A percentile compares a stretch with the other conserved stretches of the same genome.
These are phyloP conservation scores for Phaeolepiota aurea DNA, from an alignment of 768 basidiomycete species.

Conservation along the genomic window DNA sequence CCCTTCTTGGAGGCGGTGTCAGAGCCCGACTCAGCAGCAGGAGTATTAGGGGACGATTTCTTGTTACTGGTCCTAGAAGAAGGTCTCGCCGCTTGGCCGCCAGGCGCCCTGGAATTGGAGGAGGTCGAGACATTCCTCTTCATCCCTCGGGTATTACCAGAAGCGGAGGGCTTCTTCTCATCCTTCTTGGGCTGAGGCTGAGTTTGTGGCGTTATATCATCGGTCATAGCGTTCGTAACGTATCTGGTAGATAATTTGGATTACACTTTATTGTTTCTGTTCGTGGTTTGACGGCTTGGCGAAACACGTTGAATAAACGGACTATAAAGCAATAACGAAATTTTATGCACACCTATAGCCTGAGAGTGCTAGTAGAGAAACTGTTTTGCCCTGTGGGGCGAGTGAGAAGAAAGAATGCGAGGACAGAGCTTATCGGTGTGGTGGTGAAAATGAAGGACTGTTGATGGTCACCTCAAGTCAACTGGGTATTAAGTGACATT, in stretches of 20 bases:
- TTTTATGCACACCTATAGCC: constrained; percentile 30
- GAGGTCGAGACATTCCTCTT: constrained; percentile 53
- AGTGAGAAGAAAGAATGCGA: constrained; percentile 62
- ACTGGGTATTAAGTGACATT: neutral
- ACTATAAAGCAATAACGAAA: neutral
- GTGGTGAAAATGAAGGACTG: constrained; percentile 40
- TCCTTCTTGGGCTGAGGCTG: constrained; percentile 58
- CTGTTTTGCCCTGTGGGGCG: constrained; percentile 88
- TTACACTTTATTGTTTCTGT: constrained; percentile 45
- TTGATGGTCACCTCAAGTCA: constrained; percentile 25
- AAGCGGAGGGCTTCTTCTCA: constrained; percentile 55
- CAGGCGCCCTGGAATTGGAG: constrained; percentile 29
- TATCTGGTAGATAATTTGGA: constrained; percentile 30
- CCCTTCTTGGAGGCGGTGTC: constrained; percentile 60
- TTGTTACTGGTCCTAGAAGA: constrained; percentile 63
- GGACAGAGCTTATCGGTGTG: constrained; percentile 31
- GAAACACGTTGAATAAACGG: constrained; percentile 3
- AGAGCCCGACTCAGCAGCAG: constrained; percentile 58
- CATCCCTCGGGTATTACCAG: constrained; percentile 43
- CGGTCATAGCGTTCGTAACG: constrained; percentile 85
- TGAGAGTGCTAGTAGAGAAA: constrained; percentile 32
- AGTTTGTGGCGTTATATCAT: constrained; percentile 59
- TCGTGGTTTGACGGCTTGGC: constrained; percentile 25
- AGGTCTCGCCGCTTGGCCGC: constrained; percentile 44
- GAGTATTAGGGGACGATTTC: constrained; percentile 35